A percentile compares a stretch with the other conserved stretches of the same genome.
Evolutionary conservation across 2,329 filamentous ascomycete genomes (phyloP).

Genomic region (Rhynchosporium agropyri): DNA sequence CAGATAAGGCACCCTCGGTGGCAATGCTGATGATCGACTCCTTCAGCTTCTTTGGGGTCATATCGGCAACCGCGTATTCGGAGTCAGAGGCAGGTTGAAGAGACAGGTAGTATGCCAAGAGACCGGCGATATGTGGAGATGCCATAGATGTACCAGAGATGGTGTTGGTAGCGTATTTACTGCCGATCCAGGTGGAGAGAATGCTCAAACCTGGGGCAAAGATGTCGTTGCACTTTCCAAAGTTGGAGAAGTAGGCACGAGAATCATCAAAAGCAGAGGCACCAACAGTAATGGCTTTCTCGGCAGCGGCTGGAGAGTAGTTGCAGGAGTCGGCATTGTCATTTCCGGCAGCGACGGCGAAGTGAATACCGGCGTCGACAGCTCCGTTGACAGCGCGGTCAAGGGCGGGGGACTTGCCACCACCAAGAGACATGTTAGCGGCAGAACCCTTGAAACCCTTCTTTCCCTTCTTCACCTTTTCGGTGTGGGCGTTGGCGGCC

Average conservation of each 20-base stretch:
- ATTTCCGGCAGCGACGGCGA: conserved; percentile 96
- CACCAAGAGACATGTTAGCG: conserved; percentile 99
- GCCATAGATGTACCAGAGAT: conserved; percentile 99
- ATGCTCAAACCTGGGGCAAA: conserved; percentile 98
- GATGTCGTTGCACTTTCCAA: conserved; percentile 98
- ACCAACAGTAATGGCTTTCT: conserved; percentile 92
- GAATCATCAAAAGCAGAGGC: conserved; percentile 91
- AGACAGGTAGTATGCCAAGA: conserved; percentile 96
- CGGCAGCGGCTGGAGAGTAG: conserved; percentile 94
- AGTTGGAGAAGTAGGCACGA: conserved; percentile 99
- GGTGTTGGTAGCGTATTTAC: conserved; percentile 94
- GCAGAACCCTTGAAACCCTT: conserved; percentile 99
- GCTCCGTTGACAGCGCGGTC: conserved; percentile 94
- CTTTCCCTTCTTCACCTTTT: conserved; percentile 78
- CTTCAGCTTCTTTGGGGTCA: conserved; percentile 96
- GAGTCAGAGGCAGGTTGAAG: conserved; percentile 91
- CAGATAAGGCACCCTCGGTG: conserved; percentile 75
- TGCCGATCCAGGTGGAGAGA: conserved; percentile 97
- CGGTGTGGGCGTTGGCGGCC: conserved; percentile 78
- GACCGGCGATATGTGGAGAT: conserved; percentile 93
- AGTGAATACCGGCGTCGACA: conserved; percentile 90
- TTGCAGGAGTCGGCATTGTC: conserved; percentile 99
- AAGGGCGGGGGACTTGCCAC: conserved; percentile 91
- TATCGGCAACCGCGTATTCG: conserved; percentile 83
- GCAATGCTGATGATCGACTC: conserved; percentile 80